Base-by-base conservation (phyloP, 2,329 filamentous ascomycete species). In the Coniochaeta prunicola region DNA sequence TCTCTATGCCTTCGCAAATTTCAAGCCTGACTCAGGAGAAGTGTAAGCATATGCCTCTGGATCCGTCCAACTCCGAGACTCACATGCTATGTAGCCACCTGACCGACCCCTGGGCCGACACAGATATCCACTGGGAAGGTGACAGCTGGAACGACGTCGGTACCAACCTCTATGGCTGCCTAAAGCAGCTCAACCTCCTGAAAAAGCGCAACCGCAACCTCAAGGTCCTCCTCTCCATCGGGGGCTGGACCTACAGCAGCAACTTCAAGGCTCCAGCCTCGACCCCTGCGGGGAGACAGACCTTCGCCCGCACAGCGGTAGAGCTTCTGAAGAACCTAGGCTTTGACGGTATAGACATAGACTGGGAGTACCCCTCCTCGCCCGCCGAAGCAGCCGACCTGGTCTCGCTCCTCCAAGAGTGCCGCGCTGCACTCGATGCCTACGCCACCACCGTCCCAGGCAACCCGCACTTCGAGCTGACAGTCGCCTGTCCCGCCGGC, bases 1-100 rank as follows among this genome's bases (percentile, higher is more conserved):
- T 4, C 84, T 97, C 17, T 97, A 97, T 65, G 79, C 92, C 17
- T 97, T 97, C 74, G 93, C 91, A 68, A 96, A 97, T 70, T 84
- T 96, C 60, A 82, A 84, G 4, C 80, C 86, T 2, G 90, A 93
- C 3, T 85, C 82, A 33, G 93, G 93, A 56, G 90, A 96, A 73
- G 91, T 96, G 73, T 89, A 73, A 64, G 72, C 13, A 28, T 17
- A 17, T 12, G 24, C 13, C 21, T 28, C 45, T 50, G 10, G 13
- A 45, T 19, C 7, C 5, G 21, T 26, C 26, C 19, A n/a, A 3
- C 19, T 26, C 19, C n/a, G 24, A 73, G 12, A 21, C 60, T 64
- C 34, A 63, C 50, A 10, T 15, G 17, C 24, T 15, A 12, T 19
- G 24, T 40, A 24, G 45, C 30, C 68, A 81, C 66, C 71, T 88